Base-by-base conservation (phyloP, 108 stramenopile genomes). In the Cyclostephanos tholiformis region DNA sequence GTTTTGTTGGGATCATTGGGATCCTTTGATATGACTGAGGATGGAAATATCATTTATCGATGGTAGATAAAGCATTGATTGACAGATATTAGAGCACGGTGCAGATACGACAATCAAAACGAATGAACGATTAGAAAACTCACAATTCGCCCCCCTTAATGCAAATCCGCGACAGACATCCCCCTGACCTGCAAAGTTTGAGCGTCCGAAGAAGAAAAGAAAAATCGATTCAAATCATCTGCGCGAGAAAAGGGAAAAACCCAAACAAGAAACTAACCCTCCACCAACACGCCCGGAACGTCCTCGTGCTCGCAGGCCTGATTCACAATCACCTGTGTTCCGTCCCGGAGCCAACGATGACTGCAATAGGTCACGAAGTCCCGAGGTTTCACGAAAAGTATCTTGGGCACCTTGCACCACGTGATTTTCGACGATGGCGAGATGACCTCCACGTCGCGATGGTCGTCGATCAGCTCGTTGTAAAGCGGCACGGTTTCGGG, bases 281-380 rank as follows among this genome's bases (percentile, higher is more conserved):
- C 91, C 36, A 76, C 71, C 64, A 79, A 56, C 0, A 81, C 63
- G 8, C 69, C 80, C 0, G 90, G 87, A 50, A 48, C 76, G 60
- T 88, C 89, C 9, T 80, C 84, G 56, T 93, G 87, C 39, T 87
- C 89, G 62, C 86, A 84, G 17, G 94, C 94, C 67, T 95, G 92
- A 82, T 88, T 95, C 51, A 95, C 87, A 51, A 95, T 80, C 3
- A 95, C 85, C 75, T 86, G 85, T 30, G 82, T 92, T 20, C 94
- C 94, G 64, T 93, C 94, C 43, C 69, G 43, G 59, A 82, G 68
- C 94, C 94, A 95, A 65, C 91, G 81, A 81, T 95, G 92, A 69
- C 84, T 83, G 59, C 91, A 93, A 81, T 79, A 93, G 0, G 94
- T 91, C 50, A 95, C 88, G 69, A 95, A 91, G 59, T 93, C 89